These are phyloP conservation scores for Lactuca saligna DNA, from an alignment of 129 eudicot species.

Conservation along the genomic window DNA sequence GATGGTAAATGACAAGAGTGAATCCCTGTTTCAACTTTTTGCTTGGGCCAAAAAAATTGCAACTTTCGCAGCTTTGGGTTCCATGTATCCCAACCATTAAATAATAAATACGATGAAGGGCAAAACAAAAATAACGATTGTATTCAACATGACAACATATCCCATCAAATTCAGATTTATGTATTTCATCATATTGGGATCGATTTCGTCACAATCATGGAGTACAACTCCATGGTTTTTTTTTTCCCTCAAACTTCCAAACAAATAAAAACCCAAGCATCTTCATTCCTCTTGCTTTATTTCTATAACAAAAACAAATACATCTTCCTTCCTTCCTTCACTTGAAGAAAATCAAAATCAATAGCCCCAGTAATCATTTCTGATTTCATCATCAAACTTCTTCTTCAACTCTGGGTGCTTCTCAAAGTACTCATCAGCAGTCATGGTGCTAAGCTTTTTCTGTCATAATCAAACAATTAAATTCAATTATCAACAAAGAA, in stretches of 20 bases:
- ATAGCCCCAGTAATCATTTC: constrained; percentile 95
- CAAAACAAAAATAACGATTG: not conserved
- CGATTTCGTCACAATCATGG: constrained; percentile 23
- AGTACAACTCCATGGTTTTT: constrained; percentile 18
- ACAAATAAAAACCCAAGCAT: constrained; percentile 11
- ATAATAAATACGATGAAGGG: too few relatives aligned
- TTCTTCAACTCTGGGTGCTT: constrained; percentile 93
- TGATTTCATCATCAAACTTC: constrained; percentile 94
- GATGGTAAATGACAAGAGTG: too few relatives aligned
- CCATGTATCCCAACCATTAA: too few relatives aligned
- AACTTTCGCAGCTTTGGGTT: too few relatives aligned
- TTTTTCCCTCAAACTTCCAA: constrained; percentile 21
- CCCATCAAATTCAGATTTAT: constrained; percentile 7
- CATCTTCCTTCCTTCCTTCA: constrained; percentile 8
- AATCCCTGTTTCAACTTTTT: too few relatives aligned
- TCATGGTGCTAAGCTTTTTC: constrained; percentile 90
- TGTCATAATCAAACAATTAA: constrained; percentile 24
- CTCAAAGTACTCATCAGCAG: constrained; percentile 96
- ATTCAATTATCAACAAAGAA: not conserved
- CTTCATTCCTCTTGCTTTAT: constrained; percentile 38
- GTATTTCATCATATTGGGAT: constrained; percentile 1
- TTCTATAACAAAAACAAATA: constrained; percentile 29
- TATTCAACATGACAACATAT: constrained; percentile 30
- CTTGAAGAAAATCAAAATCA: constrained; percentile 30
- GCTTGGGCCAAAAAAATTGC: too few relatives aligned